Evolutionary conservation across 495 filamentous ascomycete species (phyloP), one percentile per base, ranked within the genome.

Genomic region (Patellaria atrata): DNA sequence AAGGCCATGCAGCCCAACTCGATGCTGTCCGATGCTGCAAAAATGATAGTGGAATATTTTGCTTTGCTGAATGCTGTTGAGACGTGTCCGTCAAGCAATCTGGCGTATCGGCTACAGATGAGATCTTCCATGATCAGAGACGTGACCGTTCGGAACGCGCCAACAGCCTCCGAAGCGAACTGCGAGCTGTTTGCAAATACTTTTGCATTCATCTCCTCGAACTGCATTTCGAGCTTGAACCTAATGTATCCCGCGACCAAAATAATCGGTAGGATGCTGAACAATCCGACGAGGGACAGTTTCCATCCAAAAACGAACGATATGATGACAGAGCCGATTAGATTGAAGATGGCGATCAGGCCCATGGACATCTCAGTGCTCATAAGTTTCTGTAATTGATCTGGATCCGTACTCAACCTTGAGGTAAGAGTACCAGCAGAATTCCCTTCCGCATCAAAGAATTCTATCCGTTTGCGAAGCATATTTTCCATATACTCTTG

Each of bases 261-360:
- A 24, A 55, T 50, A n/a, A 39, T 38, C 11, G 51, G 51, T 2
- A 52, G 20, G 13, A 31, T 24, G 19, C 28, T 38, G 37, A 50
- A 47, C 4, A 52, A 27, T 9, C 32, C 40, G 12, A 55, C 45
- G 1, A 55, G 37, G 0, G 42, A 35, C 10, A 55, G 43, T 35
- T 52, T 52, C 51, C 48, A 55, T 13, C 49, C 49, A 22, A 44
- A 52, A 15, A 34, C 35, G 37, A 55, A 50, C 3, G 51, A 27
- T 19, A 55, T 51, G 16, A 35, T 34, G 5, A 36, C 37, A n/a
- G 30, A 47, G 14, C 49, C 51, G 11, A 50, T 6, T 16, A 55
- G 18, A 26, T 47, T 50, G 32, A 52, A 37, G 16, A 37, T 27
- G 10, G 41, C 28, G 20, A 48, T 52, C 4, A 44, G 20, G 6